phyloP scores from a whole-genome alignment of 352 stramenopile species.

The Globisporangium nunn region DNA sequence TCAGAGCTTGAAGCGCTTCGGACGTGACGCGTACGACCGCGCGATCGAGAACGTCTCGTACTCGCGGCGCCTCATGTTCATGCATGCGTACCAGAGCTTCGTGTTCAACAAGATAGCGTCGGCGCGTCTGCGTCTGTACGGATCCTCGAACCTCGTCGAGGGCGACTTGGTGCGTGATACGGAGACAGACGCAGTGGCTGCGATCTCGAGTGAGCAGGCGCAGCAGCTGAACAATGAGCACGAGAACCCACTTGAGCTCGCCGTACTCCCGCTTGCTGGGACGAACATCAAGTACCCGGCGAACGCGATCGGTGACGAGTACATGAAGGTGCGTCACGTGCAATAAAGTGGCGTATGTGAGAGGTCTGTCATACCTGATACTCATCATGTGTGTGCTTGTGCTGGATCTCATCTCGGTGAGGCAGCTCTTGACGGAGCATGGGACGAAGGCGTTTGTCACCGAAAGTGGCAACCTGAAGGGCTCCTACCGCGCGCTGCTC shows the following conservation, averaged over 20 bases:
- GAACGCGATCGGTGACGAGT: conserved; percentile 37
- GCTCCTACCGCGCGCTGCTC: conserved; percentile 50
- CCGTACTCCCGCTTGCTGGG: conserved; percentile 53
- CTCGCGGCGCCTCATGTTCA: conserved; percentile 56
- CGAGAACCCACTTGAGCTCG: conserved; percentile 23
- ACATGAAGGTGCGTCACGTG: conserved; percentile 26
- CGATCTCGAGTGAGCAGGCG: conserved; percentile 29
- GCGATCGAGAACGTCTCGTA: conserved; percentile 47
- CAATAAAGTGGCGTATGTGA: too few species aligned
- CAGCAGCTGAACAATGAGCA: conserved; percentile 25
- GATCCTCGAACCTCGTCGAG: conserved; percentile 28
- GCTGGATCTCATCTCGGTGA: neutral
- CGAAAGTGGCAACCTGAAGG: conserved; percentile 40
- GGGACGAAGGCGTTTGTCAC: conserved; percentile 31
- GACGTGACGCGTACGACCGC: conserved; percentile 39
- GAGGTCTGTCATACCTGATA: neutral
- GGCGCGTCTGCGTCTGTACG: conserved; percentile 31
- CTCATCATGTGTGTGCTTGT: neutral
- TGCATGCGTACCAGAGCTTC: conserved; percentile 76
- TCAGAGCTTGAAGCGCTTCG: conserved; percentile 52
- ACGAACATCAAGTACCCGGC: conserved; percentile 37
- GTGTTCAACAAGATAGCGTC: conserved; percentile 67
- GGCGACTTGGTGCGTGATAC: conserved; percentile 45
- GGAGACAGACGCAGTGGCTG: conserved; percentile 18
- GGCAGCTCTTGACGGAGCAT: conserved; percentile 40